These are phyloP conservation scores for Candida silvicultrix DNA, from an alignment of 805 yeast genomes.

Conservation along the genomic window DNA sequence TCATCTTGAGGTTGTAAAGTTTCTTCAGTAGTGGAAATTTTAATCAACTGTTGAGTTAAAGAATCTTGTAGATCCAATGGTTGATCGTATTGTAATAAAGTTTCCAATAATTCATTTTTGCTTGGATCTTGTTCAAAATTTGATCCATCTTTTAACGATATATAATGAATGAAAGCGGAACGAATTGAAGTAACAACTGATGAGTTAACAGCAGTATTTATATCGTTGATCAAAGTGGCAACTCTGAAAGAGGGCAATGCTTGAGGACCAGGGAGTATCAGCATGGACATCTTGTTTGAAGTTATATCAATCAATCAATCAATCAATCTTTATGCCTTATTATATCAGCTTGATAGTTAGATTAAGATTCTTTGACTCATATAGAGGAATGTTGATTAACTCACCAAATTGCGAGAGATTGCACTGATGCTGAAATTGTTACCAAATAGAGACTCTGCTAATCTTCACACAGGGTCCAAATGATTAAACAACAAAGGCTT, in stretches of 20 bases:
- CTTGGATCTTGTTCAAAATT: slow-evolving; percentile 21
- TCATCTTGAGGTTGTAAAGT: slow-evolving; percentile 26
- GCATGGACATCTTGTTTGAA: slow-evolving; percentile 36
- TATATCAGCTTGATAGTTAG: not conserved
- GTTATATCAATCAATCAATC: too few relatives aligned
- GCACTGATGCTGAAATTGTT: too few relatives aligned
- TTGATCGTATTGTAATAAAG: slow-evolving; percentile 69
- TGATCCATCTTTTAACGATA: slow-evolving; percentile 43
- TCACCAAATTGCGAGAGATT: too few relatives aligned
- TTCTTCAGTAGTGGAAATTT: slow-evolving; percentile 26
- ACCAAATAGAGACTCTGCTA: too few relatives aligned
- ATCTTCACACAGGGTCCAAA: too few relatives aligned
- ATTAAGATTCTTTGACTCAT: not conserved
- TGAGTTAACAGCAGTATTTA: slow-evolving; percentile 61
- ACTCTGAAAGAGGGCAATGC: slow-evolving; percentile 88
- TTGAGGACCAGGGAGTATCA: slow-evolving; percentile 77
- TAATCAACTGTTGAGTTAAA: slow-evolving; percentile 34
- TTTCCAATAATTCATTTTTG: slow-evolving; percentile 44
- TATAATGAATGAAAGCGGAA: slow-evolving; percentile 76
- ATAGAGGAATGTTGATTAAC: not conserved
- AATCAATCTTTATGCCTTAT: too few relatives aligned
- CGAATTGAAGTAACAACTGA: slow-evolving; percentile 65
- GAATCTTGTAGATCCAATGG: slow-evolving; percentile 49
- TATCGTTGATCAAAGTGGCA: slow-evolving; percentile 60
- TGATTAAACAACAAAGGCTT: too few relatives aligned